phyloP scores from a whole-genome alignment of 768 basidiomycete genomes.

The Rhodotorula kratochvilovae region DNA sequence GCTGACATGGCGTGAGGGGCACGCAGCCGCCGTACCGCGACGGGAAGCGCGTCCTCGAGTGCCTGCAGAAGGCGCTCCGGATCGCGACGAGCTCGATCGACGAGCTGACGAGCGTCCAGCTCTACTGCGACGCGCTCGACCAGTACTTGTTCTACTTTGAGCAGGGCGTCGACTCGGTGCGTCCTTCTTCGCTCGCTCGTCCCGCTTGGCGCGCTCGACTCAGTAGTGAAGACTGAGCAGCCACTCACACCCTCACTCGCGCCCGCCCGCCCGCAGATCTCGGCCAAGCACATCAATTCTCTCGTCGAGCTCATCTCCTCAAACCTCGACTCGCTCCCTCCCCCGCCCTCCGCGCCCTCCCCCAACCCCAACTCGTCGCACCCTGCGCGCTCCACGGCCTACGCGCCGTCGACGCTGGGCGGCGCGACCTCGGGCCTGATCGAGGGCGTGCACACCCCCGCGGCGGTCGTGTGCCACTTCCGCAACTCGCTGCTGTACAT shows the following conservation, averaged over 20 bases:
- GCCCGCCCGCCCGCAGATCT: constrained; percentile 61
- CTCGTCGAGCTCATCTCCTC: constrained; percentile 92
- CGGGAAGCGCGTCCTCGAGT: constrained; percentile 94
- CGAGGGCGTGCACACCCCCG: constrained; percentile 85
- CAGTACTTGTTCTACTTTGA: constrained; percentile 95
- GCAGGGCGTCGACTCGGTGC: constrained; percentile 80
- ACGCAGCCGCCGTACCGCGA: constrained; percentile 57
- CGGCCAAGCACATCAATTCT: constrained; percentile 92
- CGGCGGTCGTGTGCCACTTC: constrained; percentile 92
- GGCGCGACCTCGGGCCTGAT: constrained; percentile 82
- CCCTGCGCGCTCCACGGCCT: not conserved
- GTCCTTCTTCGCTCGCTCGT: constrained; percentile 45
- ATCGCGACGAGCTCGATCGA: constrained; percentile 96
- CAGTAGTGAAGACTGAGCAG: too few relatives aligned
- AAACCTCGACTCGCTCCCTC: constrained; percentile 85
- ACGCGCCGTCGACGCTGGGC: constrained; percentile 14
- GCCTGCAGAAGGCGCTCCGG: constrained; percentile 89
- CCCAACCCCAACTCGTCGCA: constrained; percentile 3
- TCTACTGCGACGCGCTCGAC: constrained; percentile 94
- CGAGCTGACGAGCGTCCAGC: constrained; percentile 90
- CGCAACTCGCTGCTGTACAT: constrained; percentile 68
- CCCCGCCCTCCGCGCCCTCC: constrained; percentile 48
- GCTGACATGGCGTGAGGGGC: too few relatives aligned
- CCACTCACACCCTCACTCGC: too few relatives aligned
- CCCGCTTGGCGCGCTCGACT: too few relatives aligned